Conservation (phyloP, 208 protist species). For the Leishmania braziliensis region DNA sequence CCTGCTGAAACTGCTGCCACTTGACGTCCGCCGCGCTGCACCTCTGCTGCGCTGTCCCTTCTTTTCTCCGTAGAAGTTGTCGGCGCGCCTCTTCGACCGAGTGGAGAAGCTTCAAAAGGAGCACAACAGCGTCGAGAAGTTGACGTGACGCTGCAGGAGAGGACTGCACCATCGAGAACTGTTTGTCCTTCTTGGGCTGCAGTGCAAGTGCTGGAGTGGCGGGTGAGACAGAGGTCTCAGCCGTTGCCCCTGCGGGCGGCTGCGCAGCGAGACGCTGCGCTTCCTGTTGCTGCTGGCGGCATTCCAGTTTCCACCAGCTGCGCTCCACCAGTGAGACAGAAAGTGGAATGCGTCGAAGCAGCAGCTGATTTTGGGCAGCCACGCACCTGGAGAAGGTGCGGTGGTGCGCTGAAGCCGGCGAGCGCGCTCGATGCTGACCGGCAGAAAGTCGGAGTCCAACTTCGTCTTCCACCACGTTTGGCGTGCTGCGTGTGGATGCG, state of each 20-base stretch:
- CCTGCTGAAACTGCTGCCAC: slow-evolving; percentile 21
- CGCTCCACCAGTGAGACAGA: slow-evolving; percentile 76
- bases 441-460: slow-evolving; percentile 1
- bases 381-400: not conserved
- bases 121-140: slow-evolving; percentile 25
- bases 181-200: not conserved
- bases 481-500: not conserved
- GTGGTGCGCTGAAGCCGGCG: not conserved
- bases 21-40: not conserved
- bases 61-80: slow-evolving; percentile 34
- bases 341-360: slow-evolving; percentile 71
- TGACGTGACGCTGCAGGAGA: slow-evolving; percentile 13
- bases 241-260: not conserved
- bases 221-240: not conserved
- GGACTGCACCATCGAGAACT: not conserved
- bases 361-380: slow-evolving; percentile 48
- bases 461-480: not conserved
- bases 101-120: slow-evolving; percentile 46
- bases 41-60: not conserved
- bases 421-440: not conserved
- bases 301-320: slow-evolving; percentile 36
- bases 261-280: slow-evolving; percentile 1
- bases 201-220: not conserved
- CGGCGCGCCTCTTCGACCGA: slow-evolving; percentile 54
- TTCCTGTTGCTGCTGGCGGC: slow-evolving; percentile 12